These are phyloP conservation scores for Beauveria scarabaeidicola DNA, from an alignment of 2,329 filamentous ascomycete genomes.

Conservation along the genomic window DNA sequence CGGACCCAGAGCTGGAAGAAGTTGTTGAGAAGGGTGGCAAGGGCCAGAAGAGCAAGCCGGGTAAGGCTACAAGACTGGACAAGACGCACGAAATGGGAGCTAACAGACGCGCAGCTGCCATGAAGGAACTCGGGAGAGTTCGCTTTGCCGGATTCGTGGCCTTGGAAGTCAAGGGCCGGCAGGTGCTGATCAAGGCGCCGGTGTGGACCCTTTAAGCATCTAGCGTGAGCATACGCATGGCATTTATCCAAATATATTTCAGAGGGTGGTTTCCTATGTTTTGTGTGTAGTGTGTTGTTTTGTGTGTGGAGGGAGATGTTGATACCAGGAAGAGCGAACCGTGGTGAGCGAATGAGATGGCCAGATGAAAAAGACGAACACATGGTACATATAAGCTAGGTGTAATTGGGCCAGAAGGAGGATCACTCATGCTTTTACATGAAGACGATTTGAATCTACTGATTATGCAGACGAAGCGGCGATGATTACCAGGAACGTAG, in stretches of 20 bases:
- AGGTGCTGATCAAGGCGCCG: conserved; percentile 67
- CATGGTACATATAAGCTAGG: background rate
- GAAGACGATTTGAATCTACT: background rate
- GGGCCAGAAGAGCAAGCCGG: conserved; percentile 31
- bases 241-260: background rate
- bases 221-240: conserved; percentile 5
- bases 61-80: conserved; percentile 23
- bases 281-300: background rate
- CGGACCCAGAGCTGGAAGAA: conserved; percentile 27
- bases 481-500: background rate
- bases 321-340: conserved; percentile 2
- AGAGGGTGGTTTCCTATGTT: background rate
- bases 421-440: background rate
- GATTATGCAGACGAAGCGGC: background rate
- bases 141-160: conserved; percentile 68
- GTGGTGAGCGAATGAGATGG: background rate
- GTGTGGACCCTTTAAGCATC: conserved; percentile 50
- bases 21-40: conserved; percentile 36
- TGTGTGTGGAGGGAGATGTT: background rate
- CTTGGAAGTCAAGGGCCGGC: conserved; percentile 66
- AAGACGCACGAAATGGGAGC: conserved; percentile 13
- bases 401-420: background rate
- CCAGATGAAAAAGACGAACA: background rate
- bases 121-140: conserved; percentile 48
- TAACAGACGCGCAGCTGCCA: conserved; percentile 26